Percentiles rank a stretch among this genome's conserved stretches.
These are phyloP conservation scores for Dovyalis caffra DNA, from an alignment of 345 rosid genomes.

Conservation along the genomic window DNA sequence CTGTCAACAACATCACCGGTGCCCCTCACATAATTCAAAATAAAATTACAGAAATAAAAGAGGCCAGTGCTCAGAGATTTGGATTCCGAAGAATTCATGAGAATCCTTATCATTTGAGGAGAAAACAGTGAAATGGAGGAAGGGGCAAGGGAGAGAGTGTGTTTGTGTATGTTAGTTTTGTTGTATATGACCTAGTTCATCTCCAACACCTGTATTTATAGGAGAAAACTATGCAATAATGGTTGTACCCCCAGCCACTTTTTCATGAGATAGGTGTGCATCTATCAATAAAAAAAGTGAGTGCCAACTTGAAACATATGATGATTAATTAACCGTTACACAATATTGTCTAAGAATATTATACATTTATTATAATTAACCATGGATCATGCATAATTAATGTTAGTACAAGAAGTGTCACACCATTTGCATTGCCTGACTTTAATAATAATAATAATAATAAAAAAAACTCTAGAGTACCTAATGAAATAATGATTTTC, in stretches of 20 bases:
- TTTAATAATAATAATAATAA: no score
- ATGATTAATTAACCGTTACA: background rate
- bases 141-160: background rate
- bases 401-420: background rate
- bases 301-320: background rate
- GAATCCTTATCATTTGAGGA: background rate
- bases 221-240: background rate
- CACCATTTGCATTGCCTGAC: background rate
- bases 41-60: background rate
- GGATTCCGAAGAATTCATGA: background rate
- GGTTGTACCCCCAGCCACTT: background rate
- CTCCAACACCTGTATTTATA: constrained; percentile 15
- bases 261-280: background rate
- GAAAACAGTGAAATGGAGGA: background rate
- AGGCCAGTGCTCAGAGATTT: background rate
- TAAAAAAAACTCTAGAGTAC: no score
- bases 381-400: background rate
- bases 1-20: constrained; percentile 63
- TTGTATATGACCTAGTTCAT: background rate
- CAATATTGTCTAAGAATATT: background rate
- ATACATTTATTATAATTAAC: no score
- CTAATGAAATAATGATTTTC: no score
- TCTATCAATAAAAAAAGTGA: background rate
- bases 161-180: background rate
- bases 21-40: constrained; percentile 13